Evolutionary conservation across 345 rosid species (phyloP), one percentile per base, ranked within the genome.

Genomic region (Cardamine occulta): DNA sequence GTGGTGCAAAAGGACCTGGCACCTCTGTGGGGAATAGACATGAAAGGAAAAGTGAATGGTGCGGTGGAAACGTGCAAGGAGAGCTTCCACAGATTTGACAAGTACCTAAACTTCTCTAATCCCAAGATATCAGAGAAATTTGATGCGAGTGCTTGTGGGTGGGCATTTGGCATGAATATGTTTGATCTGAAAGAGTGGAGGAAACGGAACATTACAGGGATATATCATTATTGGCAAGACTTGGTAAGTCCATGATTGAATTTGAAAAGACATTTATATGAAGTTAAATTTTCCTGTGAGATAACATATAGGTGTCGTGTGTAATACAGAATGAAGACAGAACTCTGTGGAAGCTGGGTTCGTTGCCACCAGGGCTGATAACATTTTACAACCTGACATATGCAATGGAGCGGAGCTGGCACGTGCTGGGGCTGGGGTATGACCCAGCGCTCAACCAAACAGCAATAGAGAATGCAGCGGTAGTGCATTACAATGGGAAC

Each of bases 131-230:
- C 81, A 8, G 87, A 87, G 71, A 90, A 92, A 66, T 95, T 95
- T 32, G 76, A 84, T 71, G 86, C 94, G 37, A 83, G 84, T 59
- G 89, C 99, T 70, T 95, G 99, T 73, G 98, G 98, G 52, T 95
- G 99, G 98, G 98, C 99, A 56, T 95, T 86, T 77, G 99, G 99
- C 23, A 95, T 90, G 99, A 95, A 95, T 77, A 95, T 95, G 71
- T 95, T 95, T 64, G 99, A 95, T 88, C 85, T 95, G 83, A 88
- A 81, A 77, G 91, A 92, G 83, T 95, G 98, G 98, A 90, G 73
- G 83, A 88, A 83, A 82, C 82, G 79, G 68, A 93, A 95, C 79
- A 89, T 90, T 58, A 93, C 99, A 2, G 94, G 91, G 68, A 93
- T 95, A 77, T 95, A 92, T 83, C 97, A 95, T 74, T 72, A 81